Percentiles rank a stretch among this genome's conserved stretches.
Evolutionary conservation across 495 filamentous ascomycete species (phyloP).

Genomic region (Darksidea phi): DNA sequence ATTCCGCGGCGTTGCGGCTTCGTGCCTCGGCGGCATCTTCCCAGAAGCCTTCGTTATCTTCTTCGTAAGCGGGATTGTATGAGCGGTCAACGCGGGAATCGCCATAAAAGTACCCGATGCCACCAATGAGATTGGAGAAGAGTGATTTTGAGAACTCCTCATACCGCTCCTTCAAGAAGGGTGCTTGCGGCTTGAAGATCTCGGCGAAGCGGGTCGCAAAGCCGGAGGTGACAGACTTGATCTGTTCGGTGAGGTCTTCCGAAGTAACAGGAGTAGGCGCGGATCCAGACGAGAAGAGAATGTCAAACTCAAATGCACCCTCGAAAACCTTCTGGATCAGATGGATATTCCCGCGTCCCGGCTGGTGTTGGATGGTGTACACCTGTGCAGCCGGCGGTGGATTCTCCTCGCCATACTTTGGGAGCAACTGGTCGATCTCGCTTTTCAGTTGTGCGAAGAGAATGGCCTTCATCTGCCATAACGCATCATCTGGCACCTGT

Average conservation of each 20-base stretch:
- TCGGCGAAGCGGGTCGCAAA: slow-evolving; percentile 74
- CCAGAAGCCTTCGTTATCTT: slow-evolving; percentile 97
- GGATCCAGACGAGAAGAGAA: slow-evolving; percentile 83
- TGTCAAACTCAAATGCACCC: slow-evolving; percentile 89
- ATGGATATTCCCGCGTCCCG: slow-evolving; percentile 77
- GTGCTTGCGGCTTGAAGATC: slow-evolving; percentile 70
- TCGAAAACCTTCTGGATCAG: slow-evolving; percentile 90
- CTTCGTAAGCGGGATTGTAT: slow-evolving; percentile 85
- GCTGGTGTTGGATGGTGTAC: slow-evolving; percentile 70
- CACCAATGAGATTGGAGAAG: slow-evolving; percentile 91
- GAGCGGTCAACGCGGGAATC: slow-evolving; percentile 84
- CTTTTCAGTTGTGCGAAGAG: slow-evolving; percentile 76
- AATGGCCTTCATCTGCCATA: slow-evolving; percentile 86
- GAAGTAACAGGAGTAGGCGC: slow-evolving; percentile 60
- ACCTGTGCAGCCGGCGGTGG: slow-evolving; percentile 81
- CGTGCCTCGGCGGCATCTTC: slow-evolving; percentile 81
- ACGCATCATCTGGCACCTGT: slow-evolving; percentile 60
- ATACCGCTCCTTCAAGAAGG: slow-evolving; percentile 72
- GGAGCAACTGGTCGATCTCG: slow-evolving; percentile 65
- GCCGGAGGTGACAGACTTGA: slow-evolving; percentile 60
- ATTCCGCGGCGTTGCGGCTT: slow-evolving; percentile 57
- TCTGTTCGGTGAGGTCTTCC: slow-evolving; percentile 65
- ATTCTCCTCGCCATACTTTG: slow-evolving; percentile 67
- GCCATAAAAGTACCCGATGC: slow-evolving; percentile 94
- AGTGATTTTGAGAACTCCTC: slow-evolving; percentile 79